A percentile compares a stretch with the other conserved stretches of the same genome.
phyloP scores from a whole-genome alignment of 2,329 filamentous ascomycete species.

The Penicillium janthinellum region DNA sequence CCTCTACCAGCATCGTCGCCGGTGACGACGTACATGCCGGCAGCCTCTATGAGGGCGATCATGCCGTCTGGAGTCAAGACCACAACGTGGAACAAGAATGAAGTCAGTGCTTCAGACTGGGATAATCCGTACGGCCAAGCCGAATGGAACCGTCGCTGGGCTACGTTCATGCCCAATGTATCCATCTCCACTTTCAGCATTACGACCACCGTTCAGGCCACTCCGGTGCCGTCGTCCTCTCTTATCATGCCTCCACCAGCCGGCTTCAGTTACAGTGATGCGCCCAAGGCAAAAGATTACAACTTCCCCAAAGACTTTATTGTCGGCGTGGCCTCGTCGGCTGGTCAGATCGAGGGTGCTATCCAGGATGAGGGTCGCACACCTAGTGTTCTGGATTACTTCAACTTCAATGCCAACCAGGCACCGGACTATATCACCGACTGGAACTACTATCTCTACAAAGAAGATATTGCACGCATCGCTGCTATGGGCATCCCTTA shows the following conservation, averaged over 20 bases:
- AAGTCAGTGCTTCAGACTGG: conserved; percentile 4
- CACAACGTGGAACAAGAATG: conserved; percentile 5
- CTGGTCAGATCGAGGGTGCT: background rate
- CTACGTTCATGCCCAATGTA: conserved; percentile 4
- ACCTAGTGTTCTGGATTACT: conserved; percentile 1
- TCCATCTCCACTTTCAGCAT: conserved; percentile 4
- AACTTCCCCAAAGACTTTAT: background rate
- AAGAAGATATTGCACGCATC: conserved; percentile 1
- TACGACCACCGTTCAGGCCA: background rate
- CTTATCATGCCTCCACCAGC: background rate
- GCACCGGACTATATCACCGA: conserved; percentile 1
- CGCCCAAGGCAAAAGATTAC: background rate
- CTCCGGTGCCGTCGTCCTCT: background rate
- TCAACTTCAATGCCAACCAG: background rate
- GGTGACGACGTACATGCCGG: background rate
- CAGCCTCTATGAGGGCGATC: background rate
- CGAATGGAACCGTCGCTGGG: conserved; percentile 5
- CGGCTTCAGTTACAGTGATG: background rate
- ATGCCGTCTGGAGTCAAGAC: conserved; percentile 5
- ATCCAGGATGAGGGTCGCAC: background rate
- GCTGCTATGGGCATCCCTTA: background rate
- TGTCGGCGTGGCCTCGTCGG: background rate
- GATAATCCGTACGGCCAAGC: conserved; percentile 4
- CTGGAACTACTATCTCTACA: conserved; percentile 6
- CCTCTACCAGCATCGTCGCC: background rate